Conservation (phyloP, 805 yeast species). For the Starmerella floricola region DNA sequence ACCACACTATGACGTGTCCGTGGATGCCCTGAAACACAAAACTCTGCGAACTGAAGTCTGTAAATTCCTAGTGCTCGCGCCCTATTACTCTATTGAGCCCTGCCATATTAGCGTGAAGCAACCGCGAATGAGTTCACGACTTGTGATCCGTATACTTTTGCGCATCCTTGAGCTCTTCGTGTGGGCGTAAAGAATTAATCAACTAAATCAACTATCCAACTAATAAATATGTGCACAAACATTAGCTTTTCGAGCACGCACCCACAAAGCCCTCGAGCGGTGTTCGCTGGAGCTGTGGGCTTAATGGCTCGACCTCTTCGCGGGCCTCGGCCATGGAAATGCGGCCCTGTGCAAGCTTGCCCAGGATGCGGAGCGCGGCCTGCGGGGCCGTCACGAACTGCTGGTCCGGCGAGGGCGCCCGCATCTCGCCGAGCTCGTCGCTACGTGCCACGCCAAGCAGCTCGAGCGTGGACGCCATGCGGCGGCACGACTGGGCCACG, state of each 20-base stretch:
- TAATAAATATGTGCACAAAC: not conserved
- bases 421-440: too few species aligned
- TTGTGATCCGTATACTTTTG: too few species aligned
- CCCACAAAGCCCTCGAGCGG: slow-evolving; percentile 12
- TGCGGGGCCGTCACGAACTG: slow-evolving; percentile 8
- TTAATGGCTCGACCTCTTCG: slow-evolving; percentile 2
- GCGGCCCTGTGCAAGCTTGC: slow-evolving; percentile 3
- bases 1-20: too few species aligned
- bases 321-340: slow-evolving; percentile 3
- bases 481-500: slow-evolving; percentile 6
- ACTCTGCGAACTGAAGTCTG: too few species aligned
- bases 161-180: too few species aligned
- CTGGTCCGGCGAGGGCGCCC: slow-evolving; percentile 1
- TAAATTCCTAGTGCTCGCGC: too few species aligned
- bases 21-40: too few species aligned
- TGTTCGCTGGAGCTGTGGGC: slow-evolving; percentile 12
- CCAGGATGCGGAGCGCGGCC: slow-evolving; percentile 6
- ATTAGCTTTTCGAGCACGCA: too few species aligned
- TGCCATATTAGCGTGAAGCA: too few species aligned
- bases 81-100: too few species aligned
- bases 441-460: not conserved
- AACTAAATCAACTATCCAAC: not conserved
- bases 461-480: slow-evolving; percentile 6
- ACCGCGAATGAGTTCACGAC: too few species aligned
- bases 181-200: too few species aligned